Evolutionary conservation across 2,329 filamentous ascomycete species (phyloP).

Genomic region (Dothidotthia symphoricarpi): DNA sequence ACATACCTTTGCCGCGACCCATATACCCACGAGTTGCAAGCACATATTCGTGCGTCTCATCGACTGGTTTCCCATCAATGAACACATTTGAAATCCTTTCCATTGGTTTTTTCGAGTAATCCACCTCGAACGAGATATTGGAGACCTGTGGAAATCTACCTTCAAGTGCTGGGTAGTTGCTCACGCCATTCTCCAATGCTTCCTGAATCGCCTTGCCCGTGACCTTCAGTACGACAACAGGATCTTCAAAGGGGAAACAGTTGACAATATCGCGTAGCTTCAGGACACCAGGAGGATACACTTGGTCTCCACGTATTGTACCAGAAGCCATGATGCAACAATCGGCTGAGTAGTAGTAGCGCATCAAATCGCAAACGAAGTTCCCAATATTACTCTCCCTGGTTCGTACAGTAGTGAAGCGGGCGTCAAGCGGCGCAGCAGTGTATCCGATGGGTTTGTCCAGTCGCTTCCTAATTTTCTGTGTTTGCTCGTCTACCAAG

Average conservation of each 20-base stretch:
- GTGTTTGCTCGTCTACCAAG: constrained; percentile 67
- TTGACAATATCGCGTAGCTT: constrained; percentile 79
- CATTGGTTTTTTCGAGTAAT: constrained; percentile 60
- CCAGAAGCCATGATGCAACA: constrained; percentile 50
- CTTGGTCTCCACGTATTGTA: constrained; percentile 59
- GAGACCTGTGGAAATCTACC: constrained; percentile 83
- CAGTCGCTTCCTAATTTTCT: constrained; percentile 70
- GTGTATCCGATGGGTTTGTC: constrained; percentile 81
- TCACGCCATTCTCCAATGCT: constrained; percentile 83
- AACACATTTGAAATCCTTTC: constrained; percentile 63
- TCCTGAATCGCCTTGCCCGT: constrained; percentile 70
- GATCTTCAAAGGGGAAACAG: constrained; percentile 91
- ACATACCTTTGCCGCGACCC: constrained; percentile 67
- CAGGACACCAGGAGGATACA: constrained; percentile 78
- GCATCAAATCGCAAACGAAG: constrained; percentile 90
- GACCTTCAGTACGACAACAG: constrained; percentile 73
- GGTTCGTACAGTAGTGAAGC: constrained; percentile 77
- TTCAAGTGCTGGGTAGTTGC: constrained; percentile 77
- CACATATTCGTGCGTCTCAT: constrained; percentile 64
- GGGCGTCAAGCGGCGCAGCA: constrained; percentile 75
- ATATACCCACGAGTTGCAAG: constrained; percentile 85
- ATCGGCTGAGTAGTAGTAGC: constrained; percentile 75
- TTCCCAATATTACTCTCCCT: constrained; percentile 84
- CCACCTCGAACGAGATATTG: constrained; percentile 73
- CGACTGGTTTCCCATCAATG: constrained; percentile 61